Percentiles rank a stretch among this genome's conserved stretches.
These are phyloP conservation scores for Heliophila coronopifolia DNA, from an alignment of 441 rosid genomes.

Conservation along the genomic window DNA sequence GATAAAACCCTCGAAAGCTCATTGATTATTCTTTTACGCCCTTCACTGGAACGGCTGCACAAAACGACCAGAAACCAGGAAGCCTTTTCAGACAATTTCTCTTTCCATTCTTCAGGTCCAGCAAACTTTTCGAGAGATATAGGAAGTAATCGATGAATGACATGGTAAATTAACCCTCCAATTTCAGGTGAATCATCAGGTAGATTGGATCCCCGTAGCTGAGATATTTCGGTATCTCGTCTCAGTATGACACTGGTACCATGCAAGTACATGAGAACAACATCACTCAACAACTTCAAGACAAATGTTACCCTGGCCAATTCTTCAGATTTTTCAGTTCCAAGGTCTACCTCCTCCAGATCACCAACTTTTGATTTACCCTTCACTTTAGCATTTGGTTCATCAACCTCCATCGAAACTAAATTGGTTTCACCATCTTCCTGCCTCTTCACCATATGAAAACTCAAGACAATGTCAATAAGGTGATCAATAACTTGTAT, in stretches of 20 bases:
- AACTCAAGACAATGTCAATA: conserved; percentile 79
- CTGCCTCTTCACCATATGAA: conserved; percentile 46
- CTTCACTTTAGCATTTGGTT: conserved; percentile 67
- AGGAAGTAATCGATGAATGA: conserved; percentile 77
- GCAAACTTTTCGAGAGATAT: conserved; percentile 57
- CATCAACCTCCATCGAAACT: conserved; percentile 80
- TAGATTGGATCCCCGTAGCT: conserved; percentile 61
- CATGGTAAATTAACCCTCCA: conserved; percentile 72
- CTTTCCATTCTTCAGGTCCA: conserved; percentile 89
- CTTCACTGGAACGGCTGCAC: conserved; percentile 91
- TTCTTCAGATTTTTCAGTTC: conserved; percentile 76
- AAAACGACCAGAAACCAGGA: conserved; percentile 85
- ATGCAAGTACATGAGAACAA: conserved; percentile 81
- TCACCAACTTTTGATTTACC: conserved; percentile 91
- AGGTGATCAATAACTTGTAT: conserved; percentile 92
- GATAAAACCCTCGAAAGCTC: conserved; percentile 84
- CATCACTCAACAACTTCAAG: conserved; percentile 84
- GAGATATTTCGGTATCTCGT: conserved; percentile 78
- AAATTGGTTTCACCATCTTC: conserved; percentile 42
- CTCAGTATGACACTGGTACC: conserved; percentile 78
- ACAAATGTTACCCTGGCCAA: conserved; percentile 88
- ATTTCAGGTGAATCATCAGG: conserved; percentile 43
- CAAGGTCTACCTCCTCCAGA: conserved; percentile 49
- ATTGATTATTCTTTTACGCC: conserved; percentile 72
- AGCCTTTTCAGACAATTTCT: conserved; percentile 85